Base-by-base conservation (phyloP, 2,329 filamentous ascomycete species). In the Neonectria magnoliae region DNA sequence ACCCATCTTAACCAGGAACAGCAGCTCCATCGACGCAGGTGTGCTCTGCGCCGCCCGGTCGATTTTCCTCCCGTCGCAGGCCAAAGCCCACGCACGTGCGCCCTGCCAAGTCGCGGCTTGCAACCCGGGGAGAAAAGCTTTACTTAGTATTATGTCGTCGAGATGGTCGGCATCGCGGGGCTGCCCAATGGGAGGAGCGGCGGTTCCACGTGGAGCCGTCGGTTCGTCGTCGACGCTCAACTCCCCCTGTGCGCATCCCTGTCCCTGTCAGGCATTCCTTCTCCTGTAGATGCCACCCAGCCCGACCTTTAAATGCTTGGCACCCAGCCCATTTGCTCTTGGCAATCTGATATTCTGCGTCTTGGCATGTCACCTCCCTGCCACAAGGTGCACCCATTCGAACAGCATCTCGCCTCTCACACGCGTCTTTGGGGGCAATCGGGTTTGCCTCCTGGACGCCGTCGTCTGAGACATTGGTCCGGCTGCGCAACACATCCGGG, bases 201-300 rank as follows among this genome's bases (percentile, higher is more conserved):
- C 27, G 4, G 13, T 22, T 41, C 60, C 60, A 62, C 60, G 60
- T 62, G 60, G 48, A 58, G 48, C 27, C 41, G 45, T 38, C 52
- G 60, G 54, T 62, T 62, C 47, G 60, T 38, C 36, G 14, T 38
- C 36, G 36, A 16, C 14, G 4, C 36, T 38, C 36, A 38, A 38
- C 36, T n/a, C 6, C 14, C 36, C 6, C n/a, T n/a, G 36, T 8
- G 14, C 36, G 31, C 31, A 33, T 33, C 31, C 31, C 31, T 33
- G 31, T 33, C 31, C 31, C 29, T 29, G 29, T 29, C 29, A 9
- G 2, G 8, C 4, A 14, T 38, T 38, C 8, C 36, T n/a, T 16
- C 36, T n/a, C 13, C 36, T 38, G 16, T 38, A n/a, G 31, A 33
- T 33, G 5, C 10, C 4, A 33, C 36, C 36, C 36, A 38, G 5